Base-by-base conservation (phyloP, 768 basidiomycete genomes). In the Phallus indusiatus region DNA sequence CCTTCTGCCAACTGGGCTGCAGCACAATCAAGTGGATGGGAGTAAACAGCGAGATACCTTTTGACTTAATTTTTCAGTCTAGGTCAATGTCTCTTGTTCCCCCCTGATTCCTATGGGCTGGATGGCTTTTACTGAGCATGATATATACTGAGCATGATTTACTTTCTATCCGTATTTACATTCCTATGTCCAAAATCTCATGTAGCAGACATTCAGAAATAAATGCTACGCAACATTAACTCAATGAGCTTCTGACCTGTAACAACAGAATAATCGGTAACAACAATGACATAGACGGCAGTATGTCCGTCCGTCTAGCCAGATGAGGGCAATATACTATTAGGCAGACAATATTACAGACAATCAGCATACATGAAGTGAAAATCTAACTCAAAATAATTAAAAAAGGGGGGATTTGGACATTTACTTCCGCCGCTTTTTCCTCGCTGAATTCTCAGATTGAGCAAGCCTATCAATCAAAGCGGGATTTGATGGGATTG, bases 1-100 rank as follows among this genome's bases (percentile, higher is more conserved):
- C 72, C 58, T 34, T 47, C 72, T 28, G 73, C 72, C 58, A 74
- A 75, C 64, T 80, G 78, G 78, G 77, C 46, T 20, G 62, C 62
- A 24, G 60, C 42, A 4, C 42, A 42, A 42, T 4, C 42, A 4
- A 14, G 14, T 42, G 42, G 42, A 10, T 42, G 42, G 42, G 42
- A 42, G 42, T 42, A n/a, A 42, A 42, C 12, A 42, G n/a, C 42
- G 42, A 14, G 4, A 42, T 42, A 42, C n/a, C n/a, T n/a, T n/a
- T 42, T 11, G 14, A 10, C 42, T 12, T 42, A 42, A 28, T 28
- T 28, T n/a, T n/a, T n/a, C n/a, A n/a, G n/a, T n/a, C n/a, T 28
- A 28, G 28, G 28, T 28, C 28, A 28, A 28, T 28, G 28, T 28
- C 28, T 28, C 28, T 28, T 28, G n/a, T 28, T 28, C 28, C 28